A percentile compares a stretch with the other conserved stretches of the same genome.
These are phyloP conservation scores for Termitomyces titanicus DNA, from an alignment of 768 basidiomycete species.

Conservation along the genomic window DNA sequence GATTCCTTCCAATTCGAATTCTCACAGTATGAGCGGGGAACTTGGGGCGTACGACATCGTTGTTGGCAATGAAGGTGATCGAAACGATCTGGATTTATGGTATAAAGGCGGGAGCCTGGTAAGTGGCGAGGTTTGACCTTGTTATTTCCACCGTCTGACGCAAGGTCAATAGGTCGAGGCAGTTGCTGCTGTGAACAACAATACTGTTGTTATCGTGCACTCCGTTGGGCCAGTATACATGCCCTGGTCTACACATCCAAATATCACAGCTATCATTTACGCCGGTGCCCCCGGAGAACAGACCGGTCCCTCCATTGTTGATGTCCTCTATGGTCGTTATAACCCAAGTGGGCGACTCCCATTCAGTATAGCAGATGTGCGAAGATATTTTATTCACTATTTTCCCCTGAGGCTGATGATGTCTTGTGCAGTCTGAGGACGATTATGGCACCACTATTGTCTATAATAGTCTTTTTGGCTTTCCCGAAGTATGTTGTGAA, in stretches of 20 bases:
- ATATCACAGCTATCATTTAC: constrained; percentile 58
- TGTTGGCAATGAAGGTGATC: constrained; percentile 59
- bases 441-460: constrained; percentile 43
- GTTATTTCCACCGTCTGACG: constrained; percentile 1
- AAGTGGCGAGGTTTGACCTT: no score
- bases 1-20: constrained; percentile 1
- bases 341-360: constrained; percentile 73
- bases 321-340: constrained; percentile 74
- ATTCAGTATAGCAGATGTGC: constrained; percentile 68
- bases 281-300: constrained; percentile 69
- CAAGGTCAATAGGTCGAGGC: constrained; percentile 33
- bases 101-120: constrained; percentile 48
- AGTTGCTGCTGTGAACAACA: constrained; percentile 65
- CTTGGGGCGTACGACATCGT: constrained; percentile 57
- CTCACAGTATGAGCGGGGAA: constrained; percentile 43
- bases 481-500: constrained; percentile 10
- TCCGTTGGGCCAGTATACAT: constrained; percentile 72
- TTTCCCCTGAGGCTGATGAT: background rate
- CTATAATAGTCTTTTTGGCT: constrained; percentile 33
- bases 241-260: constrained; percentile 72
- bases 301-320: constrained; percentile 71
- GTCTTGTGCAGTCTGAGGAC: constrained; percentile 27
- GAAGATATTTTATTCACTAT: background rate
- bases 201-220: constrained; percentile 79
- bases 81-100: constrained; percentile 57